Percentiles rank a stretch among this genome's conserved stretches.
These are phyloP conservation scores for Dicorynia guianensis DNA, from an alignment of 306 rosid genomes.

Conservation along the genomic window DNA sequence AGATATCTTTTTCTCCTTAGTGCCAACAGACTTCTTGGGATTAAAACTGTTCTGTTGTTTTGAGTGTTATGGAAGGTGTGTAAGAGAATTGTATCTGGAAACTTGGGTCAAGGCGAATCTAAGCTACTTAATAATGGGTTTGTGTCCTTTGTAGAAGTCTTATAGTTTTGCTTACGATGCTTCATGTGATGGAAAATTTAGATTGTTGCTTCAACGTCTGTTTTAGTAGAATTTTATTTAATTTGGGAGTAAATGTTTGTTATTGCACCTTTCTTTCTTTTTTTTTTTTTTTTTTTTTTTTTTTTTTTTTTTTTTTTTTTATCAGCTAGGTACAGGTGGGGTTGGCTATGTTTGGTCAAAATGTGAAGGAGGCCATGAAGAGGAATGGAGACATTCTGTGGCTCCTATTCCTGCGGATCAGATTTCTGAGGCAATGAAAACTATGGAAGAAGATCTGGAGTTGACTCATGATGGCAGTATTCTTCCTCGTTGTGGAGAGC, in stretches of 20 bases:
- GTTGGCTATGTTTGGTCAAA: conserved; percentile 87
- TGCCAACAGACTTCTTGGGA: not conserved
- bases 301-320: too few species aligned
- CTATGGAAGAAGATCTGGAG: conserved; percentile 72
- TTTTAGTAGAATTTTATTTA: conserved; percentile 8
- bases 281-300: too few species aligned
- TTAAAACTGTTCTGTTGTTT: not conserved
- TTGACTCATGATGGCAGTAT: conserved; percentile 61
- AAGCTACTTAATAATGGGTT: not conserved
- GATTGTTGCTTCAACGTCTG: conserved; percentile 20
- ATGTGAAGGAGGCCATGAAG: conserved; percentile 87
- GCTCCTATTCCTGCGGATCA: conserved; percentile 91
- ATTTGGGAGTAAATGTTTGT: conserved; percentile 29
- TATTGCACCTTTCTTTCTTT: too few species aligned
- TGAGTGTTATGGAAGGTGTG: too few species aligned
- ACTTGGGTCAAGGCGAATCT: too few species aligned
- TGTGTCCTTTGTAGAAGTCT: not conserved
- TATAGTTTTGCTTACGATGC: not conserved
- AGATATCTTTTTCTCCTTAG: too few species aligned
- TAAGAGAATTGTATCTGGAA: too few species aligned
- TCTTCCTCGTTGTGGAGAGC: conserved; percentile 86
- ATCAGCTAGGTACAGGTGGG: conserved; percentile 93
- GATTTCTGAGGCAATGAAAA: conserved; percentile 64
- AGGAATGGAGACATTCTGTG: conserved; percentile 98
- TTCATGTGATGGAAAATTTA: not conserved